Evolutionary conservation across 2,329 filamentous ascomycete genomes (phyloP).

Genomic region (Clarireedia homoeocarpa): DNA sequence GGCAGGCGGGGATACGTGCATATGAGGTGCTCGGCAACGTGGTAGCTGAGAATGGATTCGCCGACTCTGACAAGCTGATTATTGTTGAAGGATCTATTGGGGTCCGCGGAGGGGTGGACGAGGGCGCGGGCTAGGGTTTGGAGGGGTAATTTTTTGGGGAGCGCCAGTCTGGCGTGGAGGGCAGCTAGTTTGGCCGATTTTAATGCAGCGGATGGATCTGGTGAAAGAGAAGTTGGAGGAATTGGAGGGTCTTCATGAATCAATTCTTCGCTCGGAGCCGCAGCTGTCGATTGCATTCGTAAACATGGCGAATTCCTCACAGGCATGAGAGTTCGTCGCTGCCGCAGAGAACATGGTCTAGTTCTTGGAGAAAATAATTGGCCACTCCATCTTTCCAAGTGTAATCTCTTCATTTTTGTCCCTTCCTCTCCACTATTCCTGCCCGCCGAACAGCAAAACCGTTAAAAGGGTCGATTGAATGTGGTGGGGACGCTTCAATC

Average conservation of each 20-base stretch:
- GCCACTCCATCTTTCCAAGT: constrained; percentile 50
- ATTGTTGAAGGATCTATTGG: constrained; percentile 80
- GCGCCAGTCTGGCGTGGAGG: constrained; percentile 78
- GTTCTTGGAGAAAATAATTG: constrained; percentile 43
- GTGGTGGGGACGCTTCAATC: not conserved
- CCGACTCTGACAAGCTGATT: constrained; percentile 73
- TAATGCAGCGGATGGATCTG: constrained; percentile 56
- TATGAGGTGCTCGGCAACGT: constrained; percentile 80
- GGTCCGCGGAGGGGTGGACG: constrained; percentile 77
- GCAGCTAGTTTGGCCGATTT: constrained; percentile 84
- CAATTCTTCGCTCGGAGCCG: constrained; percentile 14
- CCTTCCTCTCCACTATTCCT: constrained; percentile 14
- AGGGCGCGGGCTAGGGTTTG: constrained; percentile 81
- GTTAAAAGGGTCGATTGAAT: not conserved
- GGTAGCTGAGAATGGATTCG: constrained; percentile 76
- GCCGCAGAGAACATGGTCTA: constrained; percentile 36
- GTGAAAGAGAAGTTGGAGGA: constrained; percentile 27
- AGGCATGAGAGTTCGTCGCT: constrained; percentile 47
- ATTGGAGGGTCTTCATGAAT: constrained; percentile 19
- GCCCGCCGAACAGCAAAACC: not conserved
- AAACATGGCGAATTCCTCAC: constrained; percentile 29
- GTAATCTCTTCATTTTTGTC: constrained; percentile 51
- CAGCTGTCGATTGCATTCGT: constrained; percentile 18
- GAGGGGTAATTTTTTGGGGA: constrained; percentile 74
- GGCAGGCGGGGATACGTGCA: constrained; percentile 88